Percentiles rank a stretch among this genome's conserved stretches.
Evolutionary conservation across 208 protist species (phyloP).

Genomic region (Spongospora subterranea): DNA sequence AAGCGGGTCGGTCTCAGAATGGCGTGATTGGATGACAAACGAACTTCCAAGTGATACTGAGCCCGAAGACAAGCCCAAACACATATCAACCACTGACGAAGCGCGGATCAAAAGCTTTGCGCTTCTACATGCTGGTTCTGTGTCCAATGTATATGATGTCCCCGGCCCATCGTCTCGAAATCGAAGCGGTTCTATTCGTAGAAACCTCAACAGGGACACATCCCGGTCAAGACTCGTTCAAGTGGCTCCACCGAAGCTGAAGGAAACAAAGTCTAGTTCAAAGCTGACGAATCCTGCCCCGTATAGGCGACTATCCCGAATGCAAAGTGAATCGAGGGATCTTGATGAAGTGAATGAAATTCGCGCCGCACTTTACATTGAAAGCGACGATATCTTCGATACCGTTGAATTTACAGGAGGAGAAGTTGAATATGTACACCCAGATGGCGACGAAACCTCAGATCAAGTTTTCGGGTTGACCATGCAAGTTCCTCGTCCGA

Average conservation of each 20-base stretch:
- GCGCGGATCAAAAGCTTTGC: constrained; percentile 49
- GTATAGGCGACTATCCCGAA: background rate
- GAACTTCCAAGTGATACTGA: constrained; percentile 28
- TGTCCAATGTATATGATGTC: background rate
- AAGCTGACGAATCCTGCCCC: background rate
- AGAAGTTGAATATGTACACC: constrained; percentile 24
- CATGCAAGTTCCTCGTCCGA: background rate
- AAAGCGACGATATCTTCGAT: constrained; percentile 18
- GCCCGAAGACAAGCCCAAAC: background rate
- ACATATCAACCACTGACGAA: background rate
- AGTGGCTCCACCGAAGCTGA: too few species aligned
- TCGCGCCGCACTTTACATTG: background rate
- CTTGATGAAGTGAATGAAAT: constrained; percentile 33
- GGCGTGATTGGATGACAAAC: constrained; percentile 16
- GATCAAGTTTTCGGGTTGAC: background rate
- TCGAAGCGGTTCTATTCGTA: too few species aligned
- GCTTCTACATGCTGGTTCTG: constrained; percentile 18
- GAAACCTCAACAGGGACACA: too few species aligned
- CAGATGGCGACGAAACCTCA: background rate
- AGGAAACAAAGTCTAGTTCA: background rate
- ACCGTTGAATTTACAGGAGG: constrained; percentile 40
- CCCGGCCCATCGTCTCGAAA: too few species aligned
- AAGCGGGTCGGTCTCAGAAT: background rate
- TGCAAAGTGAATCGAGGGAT: background rate
- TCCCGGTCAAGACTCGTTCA: too few species aligned